phyloP scores from a whole-genome alignment of 495 filamentous ascomycete genomes.

The Bombardia bombarda region DNA sequence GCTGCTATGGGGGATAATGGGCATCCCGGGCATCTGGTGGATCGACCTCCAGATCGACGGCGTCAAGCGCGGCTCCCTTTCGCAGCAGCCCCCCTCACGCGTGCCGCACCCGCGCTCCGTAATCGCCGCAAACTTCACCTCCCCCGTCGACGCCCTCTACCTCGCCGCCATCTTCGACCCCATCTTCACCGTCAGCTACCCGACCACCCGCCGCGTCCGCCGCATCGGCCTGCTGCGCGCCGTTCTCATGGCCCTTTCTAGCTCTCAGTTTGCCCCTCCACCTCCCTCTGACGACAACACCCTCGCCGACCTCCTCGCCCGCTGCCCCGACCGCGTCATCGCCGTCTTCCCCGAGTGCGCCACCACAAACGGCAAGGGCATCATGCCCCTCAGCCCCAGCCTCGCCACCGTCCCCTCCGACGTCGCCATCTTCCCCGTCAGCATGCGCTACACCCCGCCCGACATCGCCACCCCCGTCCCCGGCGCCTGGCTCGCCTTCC shows the following conservation, averaged over 20 bases:
- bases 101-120: constrained; percentile 69
- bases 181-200: constrained; percentile 80
- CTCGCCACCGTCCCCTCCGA: constrained; percentile 56
- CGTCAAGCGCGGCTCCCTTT: constrained; percentile 71
- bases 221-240: constrained; percentile 68
- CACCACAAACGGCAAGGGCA: constrained; percentile 88
- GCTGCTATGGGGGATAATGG: constrained; percentile 75
- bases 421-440: constrained; percentile 79
- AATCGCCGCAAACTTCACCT: constrained; percentile 85
- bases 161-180: constrained; percentile 96
- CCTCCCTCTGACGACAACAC: constrained; percentile 43
- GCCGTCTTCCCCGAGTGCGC: constrained; percentile 89
- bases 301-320: constrained; percentile 51
- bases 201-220: constrained; percentile 61
- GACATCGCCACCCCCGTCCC: constrained; percentile 92
- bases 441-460: constrained; percentile 73
- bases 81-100: constrained; percentile 51
- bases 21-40: constrained; percentile 91
- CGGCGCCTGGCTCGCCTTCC: constrained; percentile 53
- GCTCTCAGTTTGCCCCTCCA: constrained; percentile 40
- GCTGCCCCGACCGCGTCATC: constrained; percentile 65
- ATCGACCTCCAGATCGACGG: constrained; percentile 94
- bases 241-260: constrained; percentile 62
- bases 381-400: constrained; percentile 70
- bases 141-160: constrained; percentile 87